phyloP scores from a whole-genome alignment of 345 rosid genomes.

The Psidium friedrichsthalianum region DNA sequence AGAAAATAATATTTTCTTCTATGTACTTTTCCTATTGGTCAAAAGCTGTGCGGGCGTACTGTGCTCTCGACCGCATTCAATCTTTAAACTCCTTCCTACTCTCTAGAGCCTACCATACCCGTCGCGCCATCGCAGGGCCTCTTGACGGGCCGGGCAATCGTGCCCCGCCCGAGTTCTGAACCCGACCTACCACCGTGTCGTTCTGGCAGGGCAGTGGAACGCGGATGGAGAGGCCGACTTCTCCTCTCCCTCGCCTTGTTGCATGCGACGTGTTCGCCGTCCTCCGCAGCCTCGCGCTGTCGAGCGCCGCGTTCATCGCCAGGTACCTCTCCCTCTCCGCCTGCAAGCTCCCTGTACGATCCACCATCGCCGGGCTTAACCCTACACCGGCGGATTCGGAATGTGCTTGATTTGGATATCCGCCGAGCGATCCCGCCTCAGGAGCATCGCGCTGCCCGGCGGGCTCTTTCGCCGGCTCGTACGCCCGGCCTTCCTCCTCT shows the following conservation, averaged over 20 bases:
- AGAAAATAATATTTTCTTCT: too few species aligned
- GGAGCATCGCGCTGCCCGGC: constrained; percentile 15
- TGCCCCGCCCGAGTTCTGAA: constrained; percentile 38
- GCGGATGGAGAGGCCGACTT: constrained; percentile 7
- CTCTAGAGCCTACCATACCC: too few species aligned
- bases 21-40: too few species aligned
- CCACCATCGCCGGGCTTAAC: neutral
- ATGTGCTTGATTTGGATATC: neutral
- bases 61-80: too few species aligned
- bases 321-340: constrained; percentile 21
- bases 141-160: constrained; percentile 36
- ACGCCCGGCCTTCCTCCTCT: constrained; percentile 2
- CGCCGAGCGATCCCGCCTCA: constrained; percentile 12
- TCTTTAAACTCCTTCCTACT: too few species aligned
- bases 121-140: neutral
- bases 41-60: too few species aligned
- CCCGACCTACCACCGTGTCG: constrained; percentile 26
- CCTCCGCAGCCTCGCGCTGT: neutral
- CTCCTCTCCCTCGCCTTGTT: constrained; percentile 17
- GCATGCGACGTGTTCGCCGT: constrained; percentile 4
- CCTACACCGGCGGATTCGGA: neutral
- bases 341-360: constrained; percentile 11
- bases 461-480: neutral
- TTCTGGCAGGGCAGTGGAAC: constrained; percentile 37
- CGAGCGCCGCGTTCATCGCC: neutral